Evolutionary conservation across 306 rosid species (phyloP).

Genomic region (Calophaca sinica): DNA sequence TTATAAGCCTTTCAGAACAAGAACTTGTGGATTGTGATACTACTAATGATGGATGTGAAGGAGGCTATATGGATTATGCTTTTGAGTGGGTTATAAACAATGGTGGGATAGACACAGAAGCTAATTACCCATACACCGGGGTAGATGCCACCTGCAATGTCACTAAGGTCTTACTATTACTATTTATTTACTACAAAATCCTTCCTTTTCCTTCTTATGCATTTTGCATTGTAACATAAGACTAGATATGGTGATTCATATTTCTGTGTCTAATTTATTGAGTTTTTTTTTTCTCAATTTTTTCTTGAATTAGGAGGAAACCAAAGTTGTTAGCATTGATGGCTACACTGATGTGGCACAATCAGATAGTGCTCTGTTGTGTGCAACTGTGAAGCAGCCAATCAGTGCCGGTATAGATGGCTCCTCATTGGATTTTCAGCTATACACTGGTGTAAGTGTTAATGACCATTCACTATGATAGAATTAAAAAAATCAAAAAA

Average conservation of each 20-base stretch:
- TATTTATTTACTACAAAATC: neutral
- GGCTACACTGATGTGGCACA: conserved; percentile 69
- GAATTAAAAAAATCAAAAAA: neutral
- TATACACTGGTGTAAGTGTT: conserved; percentile 71
- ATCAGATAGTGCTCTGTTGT: conserved; percentile 63
- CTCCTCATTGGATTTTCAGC: conserved; percentile 71
- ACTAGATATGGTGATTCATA: neutral
- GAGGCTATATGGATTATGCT: conserved; percentile 85
- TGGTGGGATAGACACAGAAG: conserved; percentile 79
- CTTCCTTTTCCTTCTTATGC: neutral
- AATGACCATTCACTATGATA: conserved; percentile 1
- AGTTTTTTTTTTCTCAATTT: conserved; percentile 10
- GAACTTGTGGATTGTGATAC: conserved; percentile 78
- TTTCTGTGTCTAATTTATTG: neutral
- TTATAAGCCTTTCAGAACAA: conserved; percentile 78
- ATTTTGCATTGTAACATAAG: neutral
- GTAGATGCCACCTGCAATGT: conserved; percentile 62
- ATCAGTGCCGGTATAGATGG: conserved; percentile 76
- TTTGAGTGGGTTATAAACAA: conserved; percentile 80
- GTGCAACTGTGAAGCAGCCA: conserved; percentile 73
- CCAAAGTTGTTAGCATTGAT: conserved; percentile 63
- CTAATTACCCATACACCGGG: conserved; percentile 67
- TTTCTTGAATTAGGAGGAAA: conserved; percentile 60
- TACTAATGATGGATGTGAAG: conserved; percentile 72
- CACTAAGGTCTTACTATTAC: conserved; percentile 53